phyloP scores from a whole-genome alignment of 1,139 yeast genomes.

The Debaryomyces nepalensis region DNA sequence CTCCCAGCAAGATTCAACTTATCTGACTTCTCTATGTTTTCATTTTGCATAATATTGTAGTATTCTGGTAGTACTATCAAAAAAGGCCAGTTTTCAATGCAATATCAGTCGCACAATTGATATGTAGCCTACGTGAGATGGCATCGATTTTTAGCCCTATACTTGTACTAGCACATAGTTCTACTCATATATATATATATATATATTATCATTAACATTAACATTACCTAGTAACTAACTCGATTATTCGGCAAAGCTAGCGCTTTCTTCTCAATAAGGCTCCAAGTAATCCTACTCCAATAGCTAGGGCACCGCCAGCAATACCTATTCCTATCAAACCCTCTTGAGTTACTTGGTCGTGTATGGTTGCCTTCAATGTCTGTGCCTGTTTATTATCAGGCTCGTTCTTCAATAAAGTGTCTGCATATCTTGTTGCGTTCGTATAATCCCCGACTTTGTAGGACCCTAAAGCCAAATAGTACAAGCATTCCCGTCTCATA shows the following conservation, averaged over 20 bases:
- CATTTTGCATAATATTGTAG: conserved; percentile 7
- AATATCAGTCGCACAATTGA: conserved; percentile 2
- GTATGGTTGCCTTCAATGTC: conserved; percentile 73
- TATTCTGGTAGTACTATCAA: background rate
- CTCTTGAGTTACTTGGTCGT: conserved; percentile 82
- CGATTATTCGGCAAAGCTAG: no score
- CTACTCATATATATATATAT: no score
- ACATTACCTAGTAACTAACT: no score
- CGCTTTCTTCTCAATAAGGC: conserved; percentile 53
- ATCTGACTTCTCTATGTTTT: background rate
- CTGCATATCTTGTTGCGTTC: conserved; percentile 85
- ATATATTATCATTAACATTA: no score
- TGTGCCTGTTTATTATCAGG: conserved; percentile 83
- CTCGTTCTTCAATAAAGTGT: conserved; percentile 73
- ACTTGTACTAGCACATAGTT: no score
- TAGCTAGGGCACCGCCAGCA: conserved; percentile 82
- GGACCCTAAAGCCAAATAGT: conserved; percentile 86
- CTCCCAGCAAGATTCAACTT: conserved; percentile 17
- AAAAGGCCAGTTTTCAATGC: background rate
- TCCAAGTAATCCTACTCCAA: conserved; percentile 73
- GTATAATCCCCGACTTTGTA: conserved; percentile 86
- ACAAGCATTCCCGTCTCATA: conserved; percentile 87
- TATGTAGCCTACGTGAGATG: no score
- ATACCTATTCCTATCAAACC: conserved; percentile 88
- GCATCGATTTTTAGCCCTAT: no score